phyloP scores from a whole-genome alignment of 2,329 filamentous ascomycete genomes.

The Venturia nashicola region DNA sequence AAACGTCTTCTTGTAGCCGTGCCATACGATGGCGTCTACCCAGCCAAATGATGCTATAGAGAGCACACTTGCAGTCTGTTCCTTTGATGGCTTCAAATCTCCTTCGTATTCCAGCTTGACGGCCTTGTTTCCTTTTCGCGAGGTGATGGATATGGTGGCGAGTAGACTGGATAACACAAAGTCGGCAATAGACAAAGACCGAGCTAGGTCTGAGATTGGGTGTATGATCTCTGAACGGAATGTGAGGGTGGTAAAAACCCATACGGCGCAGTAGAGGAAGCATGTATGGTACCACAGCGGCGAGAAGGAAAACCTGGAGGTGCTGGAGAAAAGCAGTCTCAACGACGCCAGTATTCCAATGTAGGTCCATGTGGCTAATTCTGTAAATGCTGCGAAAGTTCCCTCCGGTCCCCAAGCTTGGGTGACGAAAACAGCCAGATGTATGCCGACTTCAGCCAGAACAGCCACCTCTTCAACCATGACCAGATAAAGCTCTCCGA shows the following conservation, averaged over 20 bases:
- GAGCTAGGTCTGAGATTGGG: slow-evolving; percentile 49
- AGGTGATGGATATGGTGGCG: slow-evolving; percentile 63
- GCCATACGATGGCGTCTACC: slow-evolving; percentile 81
- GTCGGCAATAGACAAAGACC: slow-evolving; percentile 56
- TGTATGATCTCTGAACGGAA: slow-evolving; percentile 82
- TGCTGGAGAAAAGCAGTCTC: slow-evolving; percentile 52
- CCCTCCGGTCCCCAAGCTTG: slow-evolving; percentile 47
- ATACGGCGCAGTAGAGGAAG: slow-evolving; percentile 68
- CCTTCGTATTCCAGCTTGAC: slow-evolving; percentile 83
- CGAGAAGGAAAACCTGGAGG: slow-evolving; percentile 52
- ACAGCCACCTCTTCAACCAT: slow-evolving; percentile 66
- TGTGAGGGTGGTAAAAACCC: slow-evolving; percentile 61
- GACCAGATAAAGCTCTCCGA: slow-evolving; percentile 58
- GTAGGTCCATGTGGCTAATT: slow-evolving; percentile 69
- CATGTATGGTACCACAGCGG: slow-evolving; percentile 89
- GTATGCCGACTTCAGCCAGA: slow-evolving; percentile 56
- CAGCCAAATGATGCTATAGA: slow-evolving; percentile 81
- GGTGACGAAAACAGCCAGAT: slow-evolving; percentile 50
- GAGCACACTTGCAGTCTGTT: slow-evolving; percentile 78
- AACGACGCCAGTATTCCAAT: slow-evolving; percentile 60
- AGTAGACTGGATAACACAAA: slow-evolving; percentile 67
- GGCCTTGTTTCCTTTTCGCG: slow-evolving; percentile 82
- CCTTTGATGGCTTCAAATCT: slow-evolving; percentile 71
- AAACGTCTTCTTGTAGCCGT: slow-evolving; percentile 73
- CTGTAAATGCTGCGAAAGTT: slow-evolving; percentile 49